Evolutionary conservation across 2,329 filamentous ascomycete genomes (phyloP).

Genomic region (Fonsecaea erecta): DNA sequence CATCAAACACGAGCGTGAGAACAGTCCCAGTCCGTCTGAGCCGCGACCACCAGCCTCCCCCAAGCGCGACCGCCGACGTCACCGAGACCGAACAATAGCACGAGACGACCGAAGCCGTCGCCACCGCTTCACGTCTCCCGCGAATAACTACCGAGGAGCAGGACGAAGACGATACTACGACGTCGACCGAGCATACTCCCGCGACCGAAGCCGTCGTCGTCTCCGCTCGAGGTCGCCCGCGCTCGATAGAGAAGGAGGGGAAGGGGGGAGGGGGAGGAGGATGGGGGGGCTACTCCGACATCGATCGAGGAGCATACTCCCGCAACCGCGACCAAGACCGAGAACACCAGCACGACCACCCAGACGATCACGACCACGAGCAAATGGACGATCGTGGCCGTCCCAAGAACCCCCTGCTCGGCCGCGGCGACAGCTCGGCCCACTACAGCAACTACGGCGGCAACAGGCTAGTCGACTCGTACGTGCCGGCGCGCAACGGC

Average conservation of each 20-base stretch:
- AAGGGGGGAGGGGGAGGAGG: no score
- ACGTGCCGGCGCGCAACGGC: no score
- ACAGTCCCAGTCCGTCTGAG: not conserved
- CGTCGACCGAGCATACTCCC: not conserved
- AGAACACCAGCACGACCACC: no score
- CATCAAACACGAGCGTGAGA: not conserved
- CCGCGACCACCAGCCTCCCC: not conserved
- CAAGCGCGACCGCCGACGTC: not conserved
- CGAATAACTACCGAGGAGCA: not conserved
- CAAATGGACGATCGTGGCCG: not conserved
- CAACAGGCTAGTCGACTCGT: conserved; percentile 19
- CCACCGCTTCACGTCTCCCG: not conserved
- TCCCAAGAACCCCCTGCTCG: not conserved
- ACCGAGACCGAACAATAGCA: not conserved
- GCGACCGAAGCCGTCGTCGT: not conserved
- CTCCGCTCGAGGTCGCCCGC: not conserved
- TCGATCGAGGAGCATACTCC: not conserved
- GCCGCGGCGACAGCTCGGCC: conserved; percentile 14
- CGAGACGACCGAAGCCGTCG: not conserved
- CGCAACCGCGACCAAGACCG: not conserved
- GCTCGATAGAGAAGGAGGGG: not conserved
- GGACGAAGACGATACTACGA: no score
- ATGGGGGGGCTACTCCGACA: no score
- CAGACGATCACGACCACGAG: not conserved
- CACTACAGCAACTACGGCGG: conserved; percentile 29